Base-by-base conservation (phyloP, 495 filamentous ascomycete genomes). In the Hyaloscypha variabilis region DNA sequence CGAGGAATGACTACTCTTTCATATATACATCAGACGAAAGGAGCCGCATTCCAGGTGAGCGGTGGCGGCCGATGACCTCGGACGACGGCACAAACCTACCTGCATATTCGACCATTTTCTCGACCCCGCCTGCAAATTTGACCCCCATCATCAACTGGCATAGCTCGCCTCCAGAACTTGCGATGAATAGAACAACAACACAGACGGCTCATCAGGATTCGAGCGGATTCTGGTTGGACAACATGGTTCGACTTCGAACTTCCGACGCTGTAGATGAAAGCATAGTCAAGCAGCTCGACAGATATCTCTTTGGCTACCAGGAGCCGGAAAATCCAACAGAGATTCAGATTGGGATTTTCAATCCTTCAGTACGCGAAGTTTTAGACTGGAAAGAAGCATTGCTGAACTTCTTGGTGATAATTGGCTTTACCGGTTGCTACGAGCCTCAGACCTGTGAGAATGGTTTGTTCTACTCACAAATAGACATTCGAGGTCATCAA, bases 1-100 rank as follows among this genome's bases (percentile, higher is more conserved):
- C 21, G 26, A 23, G 26, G 31, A 53, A 53, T 52, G 63, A 65
- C 29, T 65, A 65, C 49, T 65, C 63, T 19, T 65, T 65, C 28
- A 60, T 65, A 5, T 65, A 50, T 36, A 65, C 63, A 8, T 25
- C 23, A 19, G 63, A 65, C 25, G 24, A 28, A 36, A 58, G 63
- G 55, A 31, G 42, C 23, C 30, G 28, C 10, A 17, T n/a, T 19
- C 30, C 23, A 13, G 55, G 57, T 4, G 11, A 8, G 8, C 2
- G 28, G n/a, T 65, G 63, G 63, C 42, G 63, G 24, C 63, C 63
- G n/a, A 29, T 30, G 17, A n/a, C 34, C 17, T 2, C 24, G 4
- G 25, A 65, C n/a, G 42, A 26, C 55, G 17, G 26, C 6, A 17
- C 55, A 60, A 36, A 36, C 31, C 31, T 6, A 5, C 31, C 31